Evolutionary conservation across 257 asterid species (phyloP), one percentile per base, ranked within the genome.

Genomic region (Eustoma russellianum): DNA sequence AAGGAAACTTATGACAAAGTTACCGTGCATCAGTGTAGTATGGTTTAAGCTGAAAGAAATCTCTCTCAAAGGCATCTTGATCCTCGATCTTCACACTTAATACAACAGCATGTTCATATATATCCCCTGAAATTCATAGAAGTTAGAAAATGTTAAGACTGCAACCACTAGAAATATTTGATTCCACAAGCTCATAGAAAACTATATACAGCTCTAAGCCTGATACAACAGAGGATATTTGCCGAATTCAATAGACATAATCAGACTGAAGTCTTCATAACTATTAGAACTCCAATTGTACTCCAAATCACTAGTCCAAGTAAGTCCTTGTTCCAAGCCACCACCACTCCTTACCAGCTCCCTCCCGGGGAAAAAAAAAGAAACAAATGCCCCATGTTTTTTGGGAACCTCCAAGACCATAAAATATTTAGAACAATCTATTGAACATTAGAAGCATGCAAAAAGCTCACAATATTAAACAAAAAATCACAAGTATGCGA

Each of bases 51-150:
- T 88, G 99, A 70, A 74, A 83, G 70, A 83, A 92, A 66, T 92
- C 97, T 71, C 99, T 83, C 77, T 92, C 97, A 55, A 92, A 85
- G 55, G 97, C 88, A 57, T 80, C 92, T 61, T 88, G 95, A 58
- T 92, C 95, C 74, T 88, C 94, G 66, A 63, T 74, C 78, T 85
- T 85, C 76, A 92, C 95, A 48, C 93, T 79, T 49, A 88, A 67
- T 55, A 88, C 77, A 64, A 92, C 94, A 38, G 97, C 99, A 67
- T 83, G 91, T 80, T 92, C 99, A 30, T 79, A 92, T 59, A 92
- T 81, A 65, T 88, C 95, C 74, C 97, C 99, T 90, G 65, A 61
- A 62, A 46, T 57, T 60, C 53, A 46, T 60, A 55, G 18, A 44
- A 57, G 14, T 48, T 33, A 47, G 45, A 12, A 44, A 10, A 46